Evolutionary conservation across 352 stramenopile species (phyloP).

Genomic region (Pythium chondricola): DNA sequence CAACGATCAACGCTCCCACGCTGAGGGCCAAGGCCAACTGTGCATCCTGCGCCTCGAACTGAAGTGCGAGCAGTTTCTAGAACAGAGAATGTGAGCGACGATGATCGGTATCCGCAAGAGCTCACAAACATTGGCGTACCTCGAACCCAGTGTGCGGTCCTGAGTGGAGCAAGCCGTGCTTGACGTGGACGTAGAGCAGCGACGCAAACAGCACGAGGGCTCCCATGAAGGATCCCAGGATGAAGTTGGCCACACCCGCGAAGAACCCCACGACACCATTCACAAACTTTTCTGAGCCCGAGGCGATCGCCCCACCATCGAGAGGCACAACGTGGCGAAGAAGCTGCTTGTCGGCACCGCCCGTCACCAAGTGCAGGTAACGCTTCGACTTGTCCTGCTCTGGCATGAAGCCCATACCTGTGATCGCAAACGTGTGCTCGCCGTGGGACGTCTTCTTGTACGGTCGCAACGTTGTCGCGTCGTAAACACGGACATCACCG

Average conservation of each 20-base stretch:
- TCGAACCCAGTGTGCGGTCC: constrained; percentile 48
- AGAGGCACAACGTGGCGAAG: constrained; percentile 58
- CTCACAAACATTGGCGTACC: too few relatives aligned
- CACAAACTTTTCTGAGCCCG: constrained; percentile 28
- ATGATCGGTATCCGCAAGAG: too few relatives aligned
- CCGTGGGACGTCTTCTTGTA: constrained; percentile 50
- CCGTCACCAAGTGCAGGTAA: constrained; percentile 52
- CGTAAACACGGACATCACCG: constrained; percentile 66
- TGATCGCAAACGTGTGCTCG: constrained; percentile 79
- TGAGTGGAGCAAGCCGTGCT: constrained; percentile 42
- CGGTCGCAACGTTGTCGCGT: constrained; percentile 31
- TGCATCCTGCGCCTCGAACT: constrained; percentile 48
- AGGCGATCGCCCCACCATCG: constrained; percentile 48
- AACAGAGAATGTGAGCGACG: too few relatives aligned
- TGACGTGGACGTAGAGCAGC: constrained; percentile 70
- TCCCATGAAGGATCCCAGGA: constrained; percentile 41
- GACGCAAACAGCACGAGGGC: constrained; percentile 58
- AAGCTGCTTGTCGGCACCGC: constrained; percentile 69
- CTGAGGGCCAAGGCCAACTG: constrained; percentile 35
- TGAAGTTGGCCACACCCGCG: constrained; percentile 30
- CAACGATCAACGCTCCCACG: constrained; percentile 25
- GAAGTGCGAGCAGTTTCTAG: constrained; percentile 44
- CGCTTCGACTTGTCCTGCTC: constrained; percentile 25
- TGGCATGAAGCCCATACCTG: constrained; percentile 67
- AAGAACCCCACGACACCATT: constrained; percentile 26